Percentiles rank a stretch among this genome's conserved stretches.
Conservation (phyloP, 176 grass and related monocot species). For the Lolium perenne region DNA sequence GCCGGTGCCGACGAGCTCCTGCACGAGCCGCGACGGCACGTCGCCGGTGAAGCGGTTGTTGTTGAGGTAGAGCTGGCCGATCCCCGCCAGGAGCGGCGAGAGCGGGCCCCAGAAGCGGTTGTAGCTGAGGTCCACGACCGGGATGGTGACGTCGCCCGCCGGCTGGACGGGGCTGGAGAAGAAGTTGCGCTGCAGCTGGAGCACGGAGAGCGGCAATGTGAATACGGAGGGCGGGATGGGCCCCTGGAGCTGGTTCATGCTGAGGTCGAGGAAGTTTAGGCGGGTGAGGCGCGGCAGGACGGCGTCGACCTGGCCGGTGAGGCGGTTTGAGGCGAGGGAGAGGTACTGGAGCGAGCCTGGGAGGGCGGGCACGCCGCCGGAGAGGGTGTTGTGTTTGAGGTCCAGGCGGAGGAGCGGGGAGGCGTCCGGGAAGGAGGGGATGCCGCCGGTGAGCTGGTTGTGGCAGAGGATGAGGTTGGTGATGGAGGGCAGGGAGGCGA, state of each 20-base stretch:
- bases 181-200: slow-evolving; percentile 93
- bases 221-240: slow-evolving; percentile 74
- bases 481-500: slow-evolving; percentile 59
- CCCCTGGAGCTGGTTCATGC: slow-evolving; percentile 80
- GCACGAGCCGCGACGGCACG: slow-evolving; percentile 78
- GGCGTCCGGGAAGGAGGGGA: slow-evolving; percentile 66
- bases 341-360: slow-evolving; percentile 72
- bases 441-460: slow-evolving; percentile 70
- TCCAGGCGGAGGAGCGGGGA: slow-evolving; percentile 78
- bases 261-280: slow-evolving; percentile 84
- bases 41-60: slow-evolving; percentile 97
- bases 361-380: slow-evolving; percentile 62
- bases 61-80: slow-evolving; percentile 87
- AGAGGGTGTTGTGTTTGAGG: slow-evolving; percentile 78
- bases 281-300: slow-evolving; percentile 56
- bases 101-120: slow-evolving; percentile 79
- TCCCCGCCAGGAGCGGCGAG: slow-evolving; percentile 72
- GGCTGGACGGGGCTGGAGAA: slow-evolving; percentile 70
- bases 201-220: slow-evolving; percentile 62
- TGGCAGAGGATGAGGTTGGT: slow-evolving; percentile 88
- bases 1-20: slow-evolving; percentile 73
- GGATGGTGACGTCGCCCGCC: slow-evolving; percentile 63
- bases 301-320: slow-evolving; percentile 56
- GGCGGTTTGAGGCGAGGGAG: slow-evolving; percentile 67
- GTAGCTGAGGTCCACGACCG: slow-evolving; percentile 84